A percentile compares a stretch with the other conserved stretches of the same genome.
phyloP scores from a whole-genome alignment of 345 rosid genomes.

The Gossypium anomalum region DNA sequence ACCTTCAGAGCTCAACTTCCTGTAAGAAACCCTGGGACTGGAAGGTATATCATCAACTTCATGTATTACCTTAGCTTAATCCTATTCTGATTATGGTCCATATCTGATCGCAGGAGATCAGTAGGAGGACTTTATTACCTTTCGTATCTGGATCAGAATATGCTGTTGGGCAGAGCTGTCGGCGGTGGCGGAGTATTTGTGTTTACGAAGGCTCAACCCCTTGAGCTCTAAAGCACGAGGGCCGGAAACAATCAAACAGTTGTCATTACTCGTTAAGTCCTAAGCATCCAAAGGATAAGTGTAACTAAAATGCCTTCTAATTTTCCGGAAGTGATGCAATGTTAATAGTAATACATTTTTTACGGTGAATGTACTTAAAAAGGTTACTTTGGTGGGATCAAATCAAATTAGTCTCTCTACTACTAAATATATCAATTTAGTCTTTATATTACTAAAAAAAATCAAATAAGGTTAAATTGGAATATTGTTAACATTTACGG shows the following conservation, averaged over 20 bases:
- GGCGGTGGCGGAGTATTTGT: conserved; percentile 96
- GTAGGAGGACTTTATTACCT: conserved; percentile 89
- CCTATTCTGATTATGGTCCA: not conserved
- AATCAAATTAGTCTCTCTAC: no score
- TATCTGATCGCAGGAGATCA: conserved; percentile 38
- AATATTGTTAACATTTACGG: no score
- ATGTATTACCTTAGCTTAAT: not conserved
- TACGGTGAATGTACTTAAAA: no score
- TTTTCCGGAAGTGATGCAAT: not conserved
- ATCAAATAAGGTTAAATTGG: no score
- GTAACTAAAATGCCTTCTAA: not conserved
- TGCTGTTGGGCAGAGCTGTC: conserved; percentile 86
- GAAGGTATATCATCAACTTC: conserved; percentile 37
- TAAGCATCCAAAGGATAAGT: not conserved
- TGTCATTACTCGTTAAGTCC: not conserved
- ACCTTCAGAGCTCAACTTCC: conserved; percentile 71
- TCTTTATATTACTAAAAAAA: no score
- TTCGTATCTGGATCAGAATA: conserved; percentile 65
- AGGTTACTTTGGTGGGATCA: no score
- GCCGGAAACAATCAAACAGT: not conserved
- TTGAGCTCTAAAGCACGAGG: conserved; percentile 35
- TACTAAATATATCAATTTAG: no score
- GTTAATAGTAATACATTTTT: not conserved
- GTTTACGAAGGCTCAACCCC: conserved; percentile 76
- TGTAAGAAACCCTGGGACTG: conserved; percentile 46